These are phyloP conservation scores for Geranium rotundifolium DNA, from an alignment of 345 rosid genomes.

Conservation along the genomic window DNA sequence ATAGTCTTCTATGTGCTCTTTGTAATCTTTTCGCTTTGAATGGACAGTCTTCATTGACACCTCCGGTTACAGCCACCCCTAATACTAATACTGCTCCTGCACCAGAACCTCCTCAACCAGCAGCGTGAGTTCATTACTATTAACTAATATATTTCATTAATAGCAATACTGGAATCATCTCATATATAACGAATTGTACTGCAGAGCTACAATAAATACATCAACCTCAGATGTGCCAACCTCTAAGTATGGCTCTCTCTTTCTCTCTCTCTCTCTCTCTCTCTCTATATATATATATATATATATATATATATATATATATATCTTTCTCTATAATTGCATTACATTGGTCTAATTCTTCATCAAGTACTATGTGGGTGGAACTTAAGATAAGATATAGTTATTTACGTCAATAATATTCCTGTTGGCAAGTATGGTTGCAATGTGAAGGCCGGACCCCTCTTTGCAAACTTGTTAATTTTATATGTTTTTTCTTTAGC, in stretches of 20 bases:
- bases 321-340: background rate
- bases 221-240: slow-evolving; percentile 28
- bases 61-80: slow-evolving; percentile 31
- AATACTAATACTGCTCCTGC: slow-evolving; percentile 28
- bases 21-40: slow-evolving; percentile 6
- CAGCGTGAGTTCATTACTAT: slow-evolving; percentile 29
- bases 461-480: background rate
- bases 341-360: too few relatives aligned
- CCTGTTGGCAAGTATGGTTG: background rate
- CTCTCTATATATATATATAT: too few relatives aligned
- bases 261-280: too few relatives aligned
- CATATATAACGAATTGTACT: background rate
- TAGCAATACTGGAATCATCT: slow-evolving; percentile 1
- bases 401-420: too few relatives aligned
- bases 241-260: slow-evolving; percentile 24
- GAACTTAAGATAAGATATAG: background rate
- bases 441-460: background rate
- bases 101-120: slow-evolving; percentile 40
- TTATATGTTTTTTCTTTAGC: too few relatives aligned
- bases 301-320: too few relatives aligned
- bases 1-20: background rate
- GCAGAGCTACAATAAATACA: slow-evolving; percentile 10
- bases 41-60: slow-evolving; percentile 43
- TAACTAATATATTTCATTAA: background rate
- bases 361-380: background rate